Evolutionary conservation across 305 asterid species (phyloP), one percentile per base, ranked within the genome.

Genomic region (Rubia balearica): DNA sequence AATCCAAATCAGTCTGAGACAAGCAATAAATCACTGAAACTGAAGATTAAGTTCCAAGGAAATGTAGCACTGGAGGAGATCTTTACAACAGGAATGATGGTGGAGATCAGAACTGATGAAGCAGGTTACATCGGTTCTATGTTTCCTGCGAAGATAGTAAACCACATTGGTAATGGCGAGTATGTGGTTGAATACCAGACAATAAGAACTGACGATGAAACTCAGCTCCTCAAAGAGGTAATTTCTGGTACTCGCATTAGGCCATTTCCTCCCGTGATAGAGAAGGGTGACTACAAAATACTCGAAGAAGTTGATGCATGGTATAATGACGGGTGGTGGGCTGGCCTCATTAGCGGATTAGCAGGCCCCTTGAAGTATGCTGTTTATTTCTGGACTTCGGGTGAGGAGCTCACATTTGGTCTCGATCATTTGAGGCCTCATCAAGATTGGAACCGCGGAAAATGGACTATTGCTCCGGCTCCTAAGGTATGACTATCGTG

Each of bases 381-480:
- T 5, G 57, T 51, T 51, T 51, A 51, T 51, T 51, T 51, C 57
- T 51, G 57, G 57, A 51, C 57, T 5, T 16, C 57, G n/a, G 7
- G n/a, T 51, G 8, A 51, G 57, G 57, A 51, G 57, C n/a, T 16
- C 9, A 19, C 6, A 16, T 51, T 16, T 51, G 22, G 22, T 22
- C 19, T 7, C n/a, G 57, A 51, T 51, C 22, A 61, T 0, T 27
- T 69, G 30, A 76, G 76, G 57, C 27, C 66, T 68, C 56, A 48
- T 69, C 71, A 62, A 41, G 61, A 62, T 11, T 75, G 78, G 67
- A 10, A 42, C n/a, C 7, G 53, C 36, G 73, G 46, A 2, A 49
- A 27, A 14, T 68, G 71, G 71, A 11, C 55, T 49, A 33, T 21
- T 51, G 22, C 57, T 51, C 57, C 71, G 22, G n/a, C 45, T 67